Evolutionary conservation across 1,139 yeast genomes (phyloP).

Genomic region (Kurtzmaniella quercitrusa): DNA sequence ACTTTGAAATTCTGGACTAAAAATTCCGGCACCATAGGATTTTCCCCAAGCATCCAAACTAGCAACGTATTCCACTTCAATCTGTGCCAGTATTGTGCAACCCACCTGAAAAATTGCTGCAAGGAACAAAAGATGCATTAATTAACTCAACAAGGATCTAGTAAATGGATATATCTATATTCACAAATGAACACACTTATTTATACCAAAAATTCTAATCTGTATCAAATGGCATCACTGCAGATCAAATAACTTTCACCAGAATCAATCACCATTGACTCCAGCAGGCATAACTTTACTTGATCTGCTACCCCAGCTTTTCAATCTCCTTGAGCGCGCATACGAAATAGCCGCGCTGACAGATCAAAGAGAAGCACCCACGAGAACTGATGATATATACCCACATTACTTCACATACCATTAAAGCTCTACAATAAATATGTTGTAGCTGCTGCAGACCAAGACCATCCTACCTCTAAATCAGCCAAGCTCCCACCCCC

Average conservation of each 20-base stretch:
- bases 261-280: not conserved
- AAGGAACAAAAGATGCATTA: not conserved
- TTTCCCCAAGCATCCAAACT: not conserved
- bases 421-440: no score
- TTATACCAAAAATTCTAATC: no score
- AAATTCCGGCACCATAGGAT: not conserved
- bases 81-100: not conserved
- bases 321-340: not conserved
- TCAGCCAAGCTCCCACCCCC: no score
- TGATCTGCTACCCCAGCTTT: not conserved
- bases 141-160: not conserved
- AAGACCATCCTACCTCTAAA: no score
- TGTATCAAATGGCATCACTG: no score
- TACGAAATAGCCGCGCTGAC: not conserved
- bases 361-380: no score
- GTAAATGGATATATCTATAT: no score
- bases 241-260: no score
- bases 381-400: no score
- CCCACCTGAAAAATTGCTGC: not conserved
- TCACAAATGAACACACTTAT: no score
- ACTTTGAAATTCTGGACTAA: not conserved
- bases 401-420: no score
- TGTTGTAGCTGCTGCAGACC: no score
- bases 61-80: not conserved
- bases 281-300: not conserved